These are phyloP conservation scores for Calonectria pseudoturangicola DNA, from an alignment of 2,329 filamentous ascomycete species.

Conservation along the genomic window DNA sequence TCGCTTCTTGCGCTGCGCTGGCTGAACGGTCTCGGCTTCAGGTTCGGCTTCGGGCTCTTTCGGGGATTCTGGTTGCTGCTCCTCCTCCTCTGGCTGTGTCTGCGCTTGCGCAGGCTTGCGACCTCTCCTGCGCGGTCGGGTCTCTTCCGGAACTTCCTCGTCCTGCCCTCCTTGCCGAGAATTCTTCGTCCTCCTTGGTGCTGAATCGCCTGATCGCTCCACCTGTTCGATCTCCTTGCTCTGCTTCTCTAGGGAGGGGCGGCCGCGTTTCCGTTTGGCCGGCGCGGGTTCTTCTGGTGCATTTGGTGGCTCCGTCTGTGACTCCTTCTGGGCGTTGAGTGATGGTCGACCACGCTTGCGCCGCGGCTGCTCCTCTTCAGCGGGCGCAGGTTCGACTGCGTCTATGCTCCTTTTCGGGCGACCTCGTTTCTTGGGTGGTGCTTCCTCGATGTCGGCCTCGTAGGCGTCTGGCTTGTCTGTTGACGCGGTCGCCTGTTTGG, in stretches of 20 bases:
- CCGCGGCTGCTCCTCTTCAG: conserved; percentile 39
- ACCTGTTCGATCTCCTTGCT: conserved; percentile 35
- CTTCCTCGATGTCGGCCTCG: conserved; percentile 53
- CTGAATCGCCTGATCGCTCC: conserved; percentile 44
- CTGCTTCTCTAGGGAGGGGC: conserved; percentile 53
- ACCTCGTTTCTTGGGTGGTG: conserved; percentile 50
- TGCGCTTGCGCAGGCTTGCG: conserved; percentile 37
- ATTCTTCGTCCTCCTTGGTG: conserved; percentile 42
- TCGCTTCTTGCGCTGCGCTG: conserved; percentile 43
- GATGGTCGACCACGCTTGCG: conserved; percentile 57
- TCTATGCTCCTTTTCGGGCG: conserved; percentile 41
- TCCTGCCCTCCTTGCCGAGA: conserved; percentile 27
- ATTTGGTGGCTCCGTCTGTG: conserved; percentile 31
- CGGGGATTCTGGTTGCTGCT: conserved; percentile 30
- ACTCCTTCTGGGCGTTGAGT: conserved; percentile 41
- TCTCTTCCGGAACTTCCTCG: conserved; percentile 40
- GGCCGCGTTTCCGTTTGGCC: conserved; percentile 61
- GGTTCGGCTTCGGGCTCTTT: conserved; percentile 31
- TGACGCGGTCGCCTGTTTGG: conserved; percentile 57
- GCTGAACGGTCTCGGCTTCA: conserved; percentile 17
- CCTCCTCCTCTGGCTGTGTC: conserved; percentile 28
- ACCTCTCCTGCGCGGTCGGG: conserved; percentile 42
- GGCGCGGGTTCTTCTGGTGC: conserved; percentile 48
- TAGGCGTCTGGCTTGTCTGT: conserved; percentile 49
- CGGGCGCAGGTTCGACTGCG: conserved; percentile 30